Evolutionary conservation across 306 rosid genomes (phyloP).

Genomic region (Prunus padus): DNA sequence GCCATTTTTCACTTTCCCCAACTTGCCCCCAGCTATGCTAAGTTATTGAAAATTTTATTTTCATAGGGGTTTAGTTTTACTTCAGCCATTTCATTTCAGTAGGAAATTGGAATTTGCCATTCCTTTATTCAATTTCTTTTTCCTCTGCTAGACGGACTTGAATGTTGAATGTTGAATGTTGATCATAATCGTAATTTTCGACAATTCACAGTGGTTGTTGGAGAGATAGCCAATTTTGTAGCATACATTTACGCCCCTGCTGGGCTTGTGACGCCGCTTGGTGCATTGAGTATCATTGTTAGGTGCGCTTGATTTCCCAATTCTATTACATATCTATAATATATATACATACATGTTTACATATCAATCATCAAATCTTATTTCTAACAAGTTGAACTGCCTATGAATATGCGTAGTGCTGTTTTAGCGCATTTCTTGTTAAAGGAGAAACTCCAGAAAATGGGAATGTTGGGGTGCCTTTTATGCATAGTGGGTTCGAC

Average conservation of each 20-base stretch:
- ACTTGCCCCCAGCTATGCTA: neutral
- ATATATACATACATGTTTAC: neutral
- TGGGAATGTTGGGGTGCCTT: slow-evolving; percentile 88
- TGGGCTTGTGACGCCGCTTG: slow-evolving; percentile 84
- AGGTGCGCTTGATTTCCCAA: slow-evolving; percentile 41
- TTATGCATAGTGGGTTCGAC: slow-evolving; percentile 79
- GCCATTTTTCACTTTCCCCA: neutral
- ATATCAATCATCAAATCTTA: neutral
- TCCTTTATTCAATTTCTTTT: neutral
- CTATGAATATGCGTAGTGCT: slow-evolving; percentile 51
- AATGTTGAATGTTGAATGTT: slow-evolving; percentile 19
- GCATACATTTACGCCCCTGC: slow-evolving; percentile 87
- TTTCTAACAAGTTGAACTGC: slow-evolving; percentile 4
- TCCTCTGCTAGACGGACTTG: slow-evolving; percentile 7
- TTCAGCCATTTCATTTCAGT: neutral
- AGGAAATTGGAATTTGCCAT: neutral
- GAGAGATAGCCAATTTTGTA: slow-evolving; percentile 82
- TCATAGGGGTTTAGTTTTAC: neutral
- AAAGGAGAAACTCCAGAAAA: slow-evolving; percentile 75
- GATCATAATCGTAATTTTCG: slow-evolving; percentile 2
- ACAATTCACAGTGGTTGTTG: slow-evolving; percentile 69
- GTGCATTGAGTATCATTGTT: slow-evolving; percentile 90
- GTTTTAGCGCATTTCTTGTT: slow-evolving; percentile 81
- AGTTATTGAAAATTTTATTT: neutral
- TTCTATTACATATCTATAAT: neutral